A percentile compares a stretch with the other conserved stretches of the same genome.
Evolutionary conservation across 352 stramenopile genomes (phyloP).

Genomic region (Phytophthora palmivora): DNA sequence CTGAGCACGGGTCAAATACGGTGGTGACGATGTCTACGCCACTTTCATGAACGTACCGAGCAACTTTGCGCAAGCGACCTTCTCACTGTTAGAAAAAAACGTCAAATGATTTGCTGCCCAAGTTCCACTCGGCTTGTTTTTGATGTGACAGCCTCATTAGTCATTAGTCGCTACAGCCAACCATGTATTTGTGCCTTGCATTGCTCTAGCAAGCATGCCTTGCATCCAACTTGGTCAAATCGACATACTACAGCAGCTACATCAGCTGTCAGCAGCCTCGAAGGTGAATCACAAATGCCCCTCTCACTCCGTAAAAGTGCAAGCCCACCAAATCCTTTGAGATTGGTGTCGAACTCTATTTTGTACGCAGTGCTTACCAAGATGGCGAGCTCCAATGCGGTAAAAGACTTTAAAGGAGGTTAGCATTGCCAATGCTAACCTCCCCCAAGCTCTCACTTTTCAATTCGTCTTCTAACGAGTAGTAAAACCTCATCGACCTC

Average conservation of each 20-base stretch:
- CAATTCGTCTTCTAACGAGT: constrained; percentile 8
- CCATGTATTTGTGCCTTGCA: too few relatives aligned
- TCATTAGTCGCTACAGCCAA: too few relatives aligned
- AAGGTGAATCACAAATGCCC: background rate
- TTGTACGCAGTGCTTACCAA: background rate
- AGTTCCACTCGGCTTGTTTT: constrained; percentile 21
- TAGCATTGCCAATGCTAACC: background rate
- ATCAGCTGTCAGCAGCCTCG: background rate
- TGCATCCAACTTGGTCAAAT: constrained; percentile 11
- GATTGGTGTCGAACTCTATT: background rate
- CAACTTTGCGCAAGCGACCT: constrained; percentile 2
- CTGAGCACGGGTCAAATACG: background rate
- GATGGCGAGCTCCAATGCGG: constrained; percentile 5
- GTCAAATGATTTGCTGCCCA: constrained; percentile 20
- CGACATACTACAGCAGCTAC: background rate
- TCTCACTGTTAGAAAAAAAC: constrained; percentile 22
- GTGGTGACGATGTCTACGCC: constrained; percentile 10
- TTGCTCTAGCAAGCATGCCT: background rate
- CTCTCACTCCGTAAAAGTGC: constrained; percentile 11
- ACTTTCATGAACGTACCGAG: background rate
- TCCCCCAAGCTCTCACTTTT: constrained; percentile 14
- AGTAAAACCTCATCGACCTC: too few relatives aligned
- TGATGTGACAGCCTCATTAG: constrained; percentile 5
- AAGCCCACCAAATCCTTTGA: constrained; percentile 10
- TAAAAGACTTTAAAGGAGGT: too few relatives aligned